Conservation (phyloP, 441 rosid genomes). For the Rhodomyrtus psidioides region DNA sequence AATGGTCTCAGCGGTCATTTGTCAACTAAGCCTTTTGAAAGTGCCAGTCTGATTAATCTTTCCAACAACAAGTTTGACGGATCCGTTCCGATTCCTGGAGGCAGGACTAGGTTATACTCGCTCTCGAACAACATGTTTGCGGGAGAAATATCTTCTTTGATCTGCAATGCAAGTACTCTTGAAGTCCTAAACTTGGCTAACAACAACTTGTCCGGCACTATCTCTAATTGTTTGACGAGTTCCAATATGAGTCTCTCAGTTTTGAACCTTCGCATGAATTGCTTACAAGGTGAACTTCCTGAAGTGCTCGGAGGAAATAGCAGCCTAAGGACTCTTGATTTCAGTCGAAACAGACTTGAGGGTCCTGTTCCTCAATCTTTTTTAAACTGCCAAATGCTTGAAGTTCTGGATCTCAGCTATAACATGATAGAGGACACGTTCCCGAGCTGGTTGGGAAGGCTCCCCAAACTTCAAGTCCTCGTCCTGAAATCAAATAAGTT, state of each 20-base stretch:
- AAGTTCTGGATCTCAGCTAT: not conserved
- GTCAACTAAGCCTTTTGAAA: not conserved
- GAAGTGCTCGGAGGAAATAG: not conserved
- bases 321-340: not conserved
- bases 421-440: conserved; percentile 10
- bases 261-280: not conserved
- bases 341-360: not conserved
- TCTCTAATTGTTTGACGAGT: not conserved
- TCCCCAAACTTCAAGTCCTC: conserved; percentile 1
- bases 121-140: not conserved
- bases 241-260: not conserved
- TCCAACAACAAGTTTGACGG: not conserved
- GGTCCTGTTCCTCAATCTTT: not conserved
- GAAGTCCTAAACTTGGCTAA: not conserved
- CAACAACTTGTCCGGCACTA: not conserved
- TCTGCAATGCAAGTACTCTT: not conserved
- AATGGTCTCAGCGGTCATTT: not conserved
- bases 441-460: conserved; percentile 7
- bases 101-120: not conserved
- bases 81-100: not conserved
- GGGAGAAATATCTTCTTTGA: not conserved
- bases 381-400: not conserved
- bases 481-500: conserved; percentile 7
- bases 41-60: not conserved
- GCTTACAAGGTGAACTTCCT: not conserved